Evolutionary conservation across 257 asterid species (phyloP), one percentile per base, ranked within the genome.

Genomic region (Linderniella brevidens): DNA sequence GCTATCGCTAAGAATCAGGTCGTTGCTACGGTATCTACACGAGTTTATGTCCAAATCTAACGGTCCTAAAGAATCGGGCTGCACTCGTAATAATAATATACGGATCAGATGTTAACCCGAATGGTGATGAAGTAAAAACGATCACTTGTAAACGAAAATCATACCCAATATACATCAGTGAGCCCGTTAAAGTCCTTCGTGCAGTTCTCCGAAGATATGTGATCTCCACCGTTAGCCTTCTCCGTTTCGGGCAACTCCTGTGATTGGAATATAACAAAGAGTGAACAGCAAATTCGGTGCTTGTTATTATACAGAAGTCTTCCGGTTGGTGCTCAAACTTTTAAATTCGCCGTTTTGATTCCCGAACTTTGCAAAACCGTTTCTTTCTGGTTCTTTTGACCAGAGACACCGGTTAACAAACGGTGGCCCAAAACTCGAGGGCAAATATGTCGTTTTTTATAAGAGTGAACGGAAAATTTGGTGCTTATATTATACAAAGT

Each of bases 51-150:
- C 99, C 93, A 90, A 72, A 56, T 90, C 94, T 71, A 90, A 64
- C 13, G 84, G 75, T 63, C 99, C 99, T 73, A 90, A 68, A 14
- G 96, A 85, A 70, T 90, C 96, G 1, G 94, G 86, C 99, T 90
- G 96, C 66, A 58, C 17, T 8, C 9, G 19, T 9, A 44, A 8
- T 43, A 15, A 3, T 1, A 1, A 16, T 12, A 43, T 8, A 9
- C 5, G 11, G 17, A 17, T 43, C 9, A 13, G 18, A n/a, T 9
- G 46, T 18, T 1, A 15, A 3, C 18, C n/a, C 4, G 4, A 8
- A 12, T 17, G 19, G 11, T 13, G 5, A 16, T 43, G n/a, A 17
- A 37, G 44, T 15, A 66, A 49, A 18, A 48, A 44, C 25, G 37
- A 49, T 46, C 47, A 14, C 17, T 20, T 35, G n/a, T 17, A 32